Evolutionary conservation across 257 asterid genomes (phyloP), one percentile per base, ranked within the genome.

Genomic region (Avicennia marina): DNA sequence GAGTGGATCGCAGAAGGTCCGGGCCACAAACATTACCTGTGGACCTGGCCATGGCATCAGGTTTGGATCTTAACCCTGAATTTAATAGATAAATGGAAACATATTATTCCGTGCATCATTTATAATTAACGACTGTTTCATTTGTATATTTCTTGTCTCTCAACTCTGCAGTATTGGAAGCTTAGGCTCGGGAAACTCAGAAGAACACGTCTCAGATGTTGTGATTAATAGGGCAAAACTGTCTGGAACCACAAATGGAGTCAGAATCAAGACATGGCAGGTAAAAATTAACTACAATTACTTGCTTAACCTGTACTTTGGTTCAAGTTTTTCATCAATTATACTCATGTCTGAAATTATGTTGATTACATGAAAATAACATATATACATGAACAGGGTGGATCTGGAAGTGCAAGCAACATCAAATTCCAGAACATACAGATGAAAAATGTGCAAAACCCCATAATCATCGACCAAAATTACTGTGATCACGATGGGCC

Each of bases 1-100:
- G 25, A 73, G 71, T 40, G 94, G 95, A 63, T 69, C 95, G 19
- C 52, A 72, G 31, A 75, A 56, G 22, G 78, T 90, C 49, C 56
- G n/a, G 26, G 84, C 76, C 21, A 62, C 68, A 0, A 67, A 54
- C 15, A 75, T 90, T 34, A 78, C 69, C 46, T 90, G 98, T 64
- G 98, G 98, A 52, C 95, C 98, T 0, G 98, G 98, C 18, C 98
- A 90, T 74, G 98, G 98, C 46, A 90, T 90, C 68, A 89, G 97
- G 97, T 89, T 39, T 6, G n/a, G n/a, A 10, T 7, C 43, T 27
- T 41, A 50, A 26, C 12, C 21, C 18, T 2, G 3, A 16, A 15
- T 45, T 55, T 38, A 2, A 45, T 24, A 3, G 33, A 7, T 7
- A 29, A 3, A 2, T 7, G 33, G 33, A 29, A 7, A 7, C 33